Evolutionary conservation across 805 yeast species (phyloP).

Genomic region (Kazachstania kunashirensis): DNA sequence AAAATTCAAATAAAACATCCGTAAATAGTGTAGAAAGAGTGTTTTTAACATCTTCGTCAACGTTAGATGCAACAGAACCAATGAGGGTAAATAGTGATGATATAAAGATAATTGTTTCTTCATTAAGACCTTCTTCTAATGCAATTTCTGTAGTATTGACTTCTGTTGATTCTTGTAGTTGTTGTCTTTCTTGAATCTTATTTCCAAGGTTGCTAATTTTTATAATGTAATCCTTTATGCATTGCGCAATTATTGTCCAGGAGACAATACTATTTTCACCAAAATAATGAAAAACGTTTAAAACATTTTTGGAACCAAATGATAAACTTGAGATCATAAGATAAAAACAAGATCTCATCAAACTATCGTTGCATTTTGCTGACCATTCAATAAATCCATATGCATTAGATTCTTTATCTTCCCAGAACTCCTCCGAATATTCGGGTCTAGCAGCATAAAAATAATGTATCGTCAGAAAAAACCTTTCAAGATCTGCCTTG

Average conservation of each 20-base stretch:
- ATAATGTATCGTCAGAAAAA: constrained; percentile 65
- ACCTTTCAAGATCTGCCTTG: constrained; percentile 79
- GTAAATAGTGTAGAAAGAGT: constrained; percentile 18
- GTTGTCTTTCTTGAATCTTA: constrained; percentile 19
- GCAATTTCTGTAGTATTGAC: constrained; percentile 25
- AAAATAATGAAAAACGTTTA: constrained; percentile 42
- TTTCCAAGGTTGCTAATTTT: constrained; percentile 32
- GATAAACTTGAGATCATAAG: constrained; percentile 70
- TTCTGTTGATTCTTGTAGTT: constrained; percentile 23
- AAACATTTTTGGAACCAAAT: constrained; percentile 46
- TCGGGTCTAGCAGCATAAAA: constrained; percentile 55
- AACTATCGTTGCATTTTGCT: constrained; percentile 64
- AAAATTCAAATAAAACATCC: constrained; percentile 36
- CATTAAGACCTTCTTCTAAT: constrained; percentile 53
- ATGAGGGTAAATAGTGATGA: constrained; percentile 66
- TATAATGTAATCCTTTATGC: constrained; percentile 44
- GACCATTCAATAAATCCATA: constrained; percentile 88
- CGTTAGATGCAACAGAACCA: constrained; percentile 37
- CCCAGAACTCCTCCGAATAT: constrained; percentile 57
- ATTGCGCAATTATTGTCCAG: constrained; percentile 45
- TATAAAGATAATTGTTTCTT: constrained; percentile 67
- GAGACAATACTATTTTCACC: constrained; percentile 36
- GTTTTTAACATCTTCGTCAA: constrained; percentile 19
- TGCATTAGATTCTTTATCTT: constrained; percentile 51
- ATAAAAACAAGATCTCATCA: constrained; percentile 75